phyloP scores from a whole-genome alignment of 1,284 basidiomycete species.

The Malassezia japonica region DNA sequence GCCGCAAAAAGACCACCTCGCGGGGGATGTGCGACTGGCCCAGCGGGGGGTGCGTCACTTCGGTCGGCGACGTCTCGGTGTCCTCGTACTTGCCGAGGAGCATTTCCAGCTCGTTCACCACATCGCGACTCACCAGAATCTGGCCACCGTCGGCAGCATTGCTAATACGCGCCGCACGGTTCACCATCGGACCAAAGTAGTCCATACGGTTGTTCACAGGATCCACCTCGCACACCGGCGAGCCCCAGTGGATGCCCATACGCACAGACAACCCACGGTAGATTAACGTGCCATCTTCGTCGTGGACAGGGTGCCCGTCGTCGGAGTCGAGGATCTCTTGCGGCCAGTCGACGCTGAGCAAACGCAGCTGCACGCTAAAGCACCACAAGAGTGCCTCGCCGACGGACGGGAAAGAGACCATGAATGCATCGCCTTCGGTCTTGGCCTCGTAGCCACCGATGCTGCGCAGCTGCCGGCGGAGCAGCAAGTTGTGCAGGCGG shows the following conservation, averaged over 20 bases:
- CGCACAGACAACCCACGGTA: slow-evolving; percentile 84
- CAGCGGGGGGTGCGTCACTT: background rate
- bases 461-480: slow-evolving; percentile 74
- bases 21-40: slow-evolving; percentile 48
- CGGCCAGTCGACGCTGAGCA: slow-evolving; percentile 84
- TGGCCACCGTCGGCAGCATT: slow-evolving; percentile 82
- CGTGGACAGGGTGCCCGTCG: slow-evolving; percentile 74
- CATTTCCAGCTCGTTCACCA: slow-evolving; percentile 50
- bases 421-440: slow-evolving; percentile 98
- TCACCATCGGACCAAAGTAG: slow-evolving; percentile 50
- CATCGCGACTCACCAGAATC: slow-evolving; percentile 83
- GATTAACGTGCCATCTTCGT: slow-evolving; percentile 62
- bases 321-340: slow-evolving; percentile 84
- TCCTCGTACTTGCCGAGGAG: slow-evolving; percentile 29
- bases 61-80: background rate
- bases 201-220: slow-evolving; percentile 94
- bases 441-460: slow-evolving; percentile 99
- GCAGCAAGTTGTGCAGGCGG: slow-evolving; percentile 76
- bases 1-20: slow-evolving; percentile 61
- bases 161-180: slow-evolving; percentile 69
- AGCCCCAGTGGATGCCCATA: slow-evolving; percentile 94
- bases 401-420: slow-evolving; percentile 89
- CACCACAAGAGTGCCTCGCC: slow-evolving; percentile 84
- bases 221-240: slow-evolving; percentile 82
- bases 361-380: slow-evolving; percentile 73